These are phyloP conservation scores for Lablab purpureus DNA, from an alignment of 306 rosid genomes.

Conservation along the genomic window DNA sequence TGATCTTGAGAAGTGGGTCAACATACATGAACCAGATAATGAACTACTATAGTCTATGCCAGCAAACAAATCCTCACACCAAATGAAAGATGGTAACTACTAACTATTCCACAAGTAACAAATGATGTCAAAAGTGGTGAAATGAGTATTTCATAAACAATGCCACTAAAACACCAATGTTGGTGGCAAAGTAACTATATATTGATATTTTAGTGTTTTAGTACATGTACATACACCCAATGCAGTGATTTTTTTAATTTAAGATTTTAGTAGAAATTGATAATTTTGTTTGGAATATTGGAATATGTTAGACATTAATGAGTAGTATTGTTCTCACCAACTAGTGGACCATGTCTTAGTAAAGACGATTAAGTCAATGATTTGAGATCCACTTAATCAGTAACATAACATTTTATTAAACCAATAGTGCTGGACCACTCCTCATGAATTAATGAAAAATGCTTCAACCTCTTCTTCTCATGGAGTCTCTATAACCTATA, in stretches of 20 bases:
- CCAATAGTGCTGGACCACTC: slow-evolving; percentile 34
- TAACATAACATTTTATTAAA: slow-evolving; percentile 43
- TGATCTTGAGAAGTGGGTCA: slow-evolving; percentile 49
- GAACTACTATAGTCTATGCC: slow-evolving; percentile 43
- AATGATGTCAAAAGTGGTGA: slow-evolving; percentile 8
- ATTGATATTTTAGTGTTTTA: slow-evolving; percentile 9
- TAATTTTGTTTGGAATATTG: slow-evolving; percentile 18
- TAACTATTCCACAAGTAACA: neutral
- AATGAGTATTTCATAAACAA: neutral
- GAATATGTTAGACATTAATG: slow-evolving; percentile 34
- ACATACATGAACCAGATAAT: slow-evolving; percentile 46
- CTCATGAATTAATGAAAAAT: neutral
- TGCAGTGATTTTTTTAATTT: neutral
- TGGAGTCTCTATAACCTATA: neutral
- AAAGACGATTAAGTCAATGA: slow-evolving; percentile 49
- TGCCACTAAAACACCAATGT: slow-evolving; percentile 1
- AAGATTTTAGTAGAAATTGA: neutral
- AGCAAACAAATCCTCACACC: slow-evolving; percentile 44
- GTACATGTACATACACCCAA: slow-evolving; percentile 27
- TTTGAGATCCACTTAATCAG: slow-evolving; percentile 45
- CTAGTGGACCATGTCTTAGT: slow-evolving; percentile 48
- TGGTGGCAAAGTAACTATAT: neutral
- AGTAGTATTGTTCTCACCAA: slow-evolving; percentile 42
- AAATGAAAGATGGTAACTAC: slow-evolving; percentile 33
- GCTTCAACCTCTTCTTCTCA: slow-evolving; percentile 10